Evolutionary conservation across 331 rosid genomes (phyloP), one percentile per base, ranked within the genome.

Genomic region (Stylosanthes scabra): DNA sequence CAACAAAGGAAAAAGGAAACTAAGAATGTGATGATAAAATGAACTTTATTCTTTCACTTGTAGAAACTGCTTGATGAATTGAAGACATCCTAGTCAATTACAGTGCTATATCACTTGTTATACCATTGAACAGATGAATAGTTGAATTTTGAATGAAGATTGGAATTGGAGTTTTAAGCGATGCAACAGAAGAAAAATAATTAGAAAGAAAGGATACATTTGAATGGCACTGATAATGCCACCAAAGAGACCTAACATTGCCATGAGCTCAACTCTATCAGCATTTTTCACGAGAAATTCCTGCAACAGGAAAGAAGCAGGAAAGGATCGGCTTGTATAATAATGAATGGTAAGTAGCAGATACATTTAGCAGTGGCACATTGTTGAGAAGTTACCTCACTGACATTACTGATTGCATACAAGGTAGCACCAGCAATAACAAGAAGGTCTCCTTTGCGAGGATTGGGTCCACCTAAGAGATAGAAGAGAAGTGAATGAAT

Each of bases 271-370:
- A 81, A 87, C 88, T 80, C 91, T 84, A 80, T 91, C 96, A 16
- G 98, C 93, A 81, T 67, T 87, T 83, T 88, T 93, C 77, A 90
- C 95, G 7, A 93, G 87, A 82, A 88, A 93, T 77, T 93, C 98
- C 97, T 92, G 94, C 80, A 74, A 73, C 16, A 52, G 37, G 61
- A 59, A 69, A 74, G 42, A 46, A 47, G 39, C 28, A 69, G 51
- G 4, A 13, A 11, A 11, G 9, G 9, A 31, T n/a, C 65, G n/a
- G n/a, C 31, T 50, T 37, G 37, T 55, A 50, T 37, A 47, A 39
- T 11, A 37, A 63, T 69, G 51, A 70, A 62, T 58, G 46, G 16
- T 59, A 65, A 57, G 14, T 39, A 63, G 12, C 39, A 78, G 11
- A n/a, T 65, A 27, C 12, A 49, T 63, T 59, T 14, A 10, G 20